A percentile compares a stretch with the other conserved stretches of the same genome.
These are phyloP conservation scores for Aechmea fasciata DNA, from an alignment of 176 grass and related monocot species.

Conservation along the genomic window DNA sequence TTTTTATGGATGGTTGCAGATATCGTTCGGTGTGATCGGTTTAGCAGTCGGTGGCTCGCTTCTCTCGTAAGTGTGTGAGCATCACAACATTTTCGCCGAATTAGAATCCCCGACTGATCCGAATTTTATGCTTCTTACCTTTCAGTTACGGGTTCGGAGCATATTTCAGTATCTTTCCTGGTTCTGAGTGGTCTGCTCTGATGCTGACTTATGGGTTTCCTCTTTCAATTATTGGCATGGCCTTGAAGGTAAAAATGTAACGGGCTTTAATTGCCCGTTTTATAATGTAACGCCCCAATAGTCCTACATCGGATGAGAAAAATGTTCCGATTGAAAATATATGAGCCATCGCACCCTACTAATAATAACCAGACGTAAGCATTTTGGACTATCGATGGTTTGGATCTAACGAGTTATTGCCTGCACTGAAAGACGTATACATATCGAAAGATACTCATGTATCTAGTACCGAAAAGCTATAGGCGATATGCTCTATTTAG, in stretches of 20 bases:
- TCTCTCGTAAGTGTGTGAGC: conserved; percentile 56
- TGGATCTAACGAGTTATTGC: too few relatives aligned
- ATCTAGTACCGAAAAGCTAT: too few relatives aligned
- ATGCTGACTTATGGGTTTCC: conserved; percentile 97
- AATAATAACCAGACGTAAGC: too few relatives aligned
- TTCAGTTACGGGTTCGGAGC: conserved; percentile 88
- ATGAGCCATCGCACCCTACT: too few relatives aligned
- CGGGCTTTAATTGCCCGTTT: conserved; percentile 2
- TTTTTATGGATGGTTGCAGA: conserved; percentile 28
- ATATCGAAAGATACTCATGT: too few relatives aligned
- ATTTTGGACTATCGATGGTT: too few relatives aligned
- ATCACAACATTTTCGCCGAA: background rate
- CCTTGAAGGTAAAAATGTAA: conserved; percentile 83
- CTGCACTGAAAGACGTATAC: too few relatives aligned
- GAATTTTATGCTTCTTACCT: background rate
- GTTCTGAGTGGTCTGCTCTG: conserved; percentile 88
- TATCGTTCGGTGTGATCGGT: conserved; percentile 86
- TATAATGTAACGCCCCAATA: background rate
- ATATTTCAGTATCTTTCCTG: conserved; percentile 92
- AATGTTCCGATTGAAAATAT: too few relatives aligned
- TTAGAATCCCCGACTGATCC: background rate
- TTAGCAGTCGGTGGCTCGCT: conserved; percentile 57
- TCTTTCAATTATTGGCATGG: conserved; percentile 93
- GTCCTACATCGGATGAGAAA: too few relatives aligned
- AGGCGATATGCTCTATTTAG: too few relatives aligned